These are phyloP conservation scores for Stenocarpella maydis DNA, from an alignment of 2,329 filamentous ascomycete genomes.

Conservation along the genomic window DNA sequence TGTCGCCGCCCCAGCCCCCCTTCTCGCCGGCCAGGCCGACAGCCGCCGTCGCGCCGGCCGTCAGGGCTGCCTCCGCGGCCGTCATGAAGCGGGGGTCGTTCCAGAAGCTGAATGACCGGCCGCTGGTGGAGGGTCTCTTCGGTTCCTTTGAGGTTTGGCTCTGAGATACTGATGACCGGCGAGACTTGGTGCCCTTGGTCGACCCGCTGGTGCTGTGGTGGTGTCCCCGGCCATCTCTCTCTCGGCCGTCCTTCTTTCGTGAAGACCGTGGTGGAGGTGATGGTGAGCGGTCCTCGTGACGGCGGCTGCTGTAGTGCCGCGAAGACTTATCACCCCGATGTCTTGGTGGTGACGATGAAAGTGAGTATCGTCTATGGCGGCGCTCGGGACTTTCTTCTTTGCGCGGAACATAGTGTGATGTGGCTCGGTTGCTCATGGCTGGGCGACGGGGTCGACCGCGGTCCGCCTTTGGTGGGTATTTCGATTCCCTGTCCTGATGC, in stretches of 20 bases:
- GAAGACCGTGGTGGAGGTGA: conserved; percentile 20
- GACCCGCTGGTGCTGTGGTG: conserved; percentile 18
- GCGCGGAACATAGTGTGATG: conserved; percentile 27
- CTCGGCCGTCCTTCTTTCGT: conserved; percentile 7
- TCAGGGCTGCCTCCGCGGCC: conserved; percentile 40
- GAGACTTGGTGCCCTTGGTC: not conserved
- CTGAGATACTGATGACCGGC: not conserved
- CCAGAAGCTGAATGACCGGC: conserved; percentile 29
- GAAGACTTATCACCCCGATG: conserved; percentile 18
- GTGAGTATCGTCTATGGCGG: conserved; percentile 23
- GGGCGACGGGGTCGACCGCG: conserved; percentile 32
- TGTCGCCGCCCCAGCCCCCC: conserved; percentile 37
- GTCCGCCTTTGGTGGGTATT: conserved; percentile 30
- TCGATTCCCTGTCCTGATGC: conserved; percentile 27
- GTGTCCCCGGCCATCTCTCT: conserved; percentile 8
- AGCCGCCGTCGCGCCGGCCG: conserved; percentile 39
- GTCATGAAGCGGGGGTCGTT: conserved; percentile 38
- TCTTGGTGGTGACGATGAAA: conserved; percentile 25
- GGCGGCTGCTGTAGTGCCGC: conserved; percentile 2
- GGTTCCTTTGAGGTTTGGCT: conserved; percentile 10
- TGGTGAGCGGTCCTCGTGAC: conserved; percentile 10
- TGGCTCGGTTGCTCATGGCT: conserved; percentile 21
- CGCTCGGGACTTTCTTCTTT: conserved; percentile 16
- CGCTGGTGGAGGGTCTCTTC: not conserved
- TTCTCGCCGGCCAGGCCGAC: conserved; percentile 37